phyloP scores from a whole-genome alignment of 2,329 filamentous ascomycete species.

The Acrocalymma vagum region DNA sequence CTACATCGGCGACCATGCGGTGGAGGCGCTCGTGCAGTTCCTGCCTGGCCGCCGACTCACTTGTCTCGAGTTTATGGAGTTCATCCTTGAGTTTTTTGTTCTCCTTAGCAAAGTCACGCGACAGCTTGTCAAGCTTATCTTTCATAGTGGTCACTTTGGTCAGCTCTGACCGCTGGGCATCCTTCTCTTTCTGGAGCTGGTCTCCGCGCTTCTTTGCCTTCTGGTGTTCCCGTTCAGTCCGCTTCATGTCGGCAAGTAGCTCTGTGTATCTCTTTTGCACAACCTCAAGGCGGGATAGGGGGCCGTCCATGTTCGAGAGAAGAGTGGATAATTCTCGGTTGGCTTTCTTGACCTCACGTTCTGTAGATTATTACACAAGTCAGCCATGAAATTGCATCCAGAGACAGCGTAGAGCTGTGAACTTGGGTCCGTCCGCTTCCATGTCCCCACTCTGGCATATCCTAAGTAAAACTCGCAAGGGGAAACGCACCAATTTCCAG shows the following conservation, averaged over 20 bases:
- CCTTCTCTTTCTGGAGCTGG: slow-evolving; percentile 95
- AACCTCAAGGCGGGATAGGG: slow-evolving; percentile 89
- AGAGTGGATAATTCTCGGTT: slow-evolving; percentile 89
- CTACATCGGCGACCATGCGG: slow-evolving; percentile 80
- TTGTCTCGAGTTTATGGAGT: slow-evolving; percentile 82
- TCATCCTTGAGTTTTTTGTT: slow-evolving; percentile 99
- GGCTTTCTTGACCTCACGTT: slow-evolving; percentile 92
- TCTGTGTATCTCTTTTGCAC: slow-evolving; percentile 92
- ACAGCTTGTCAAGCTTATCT: slow-evolving; percentile 96
- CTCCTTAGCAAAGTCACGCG: slow-evolving; percentile 91
- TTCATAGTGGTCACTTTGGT: slow-evolving; percentile 91
- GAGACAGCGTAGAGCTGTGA: no score
- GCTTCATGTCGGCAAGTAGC: slow-evolving; percentile 92
- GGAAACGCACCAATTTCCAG: slow-evolving; percentile 80
- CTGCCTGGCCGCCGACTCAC: slow-evolving; percentile 80
- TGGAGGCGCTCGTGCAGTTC: slow-evolving; percentile 88
- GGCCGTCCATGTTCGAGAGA: slow-evolving; percentile 86
- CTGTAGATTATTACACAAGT: slow-evolving; percentile 58
- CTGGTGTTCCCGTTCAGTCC: slow-evolving; percentile 89
- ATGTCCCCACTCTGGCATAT: not conserved
- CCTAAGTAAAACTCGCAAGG: slow-evolving; percentile 8
- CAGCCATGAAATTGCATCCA: slow-evolving; percentile 27
- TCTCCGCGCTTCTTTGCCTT: slow-evolving; percentile 97
- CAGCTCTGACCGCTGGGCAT: slow-evolving; percentile 85
- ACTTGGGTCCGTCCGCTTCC: no score